Percentiles rank a stretch among this genome's conserved stretches.
Conservation (phyloP, 306 rosid genomes). For the Medicago arabica region DNA sequence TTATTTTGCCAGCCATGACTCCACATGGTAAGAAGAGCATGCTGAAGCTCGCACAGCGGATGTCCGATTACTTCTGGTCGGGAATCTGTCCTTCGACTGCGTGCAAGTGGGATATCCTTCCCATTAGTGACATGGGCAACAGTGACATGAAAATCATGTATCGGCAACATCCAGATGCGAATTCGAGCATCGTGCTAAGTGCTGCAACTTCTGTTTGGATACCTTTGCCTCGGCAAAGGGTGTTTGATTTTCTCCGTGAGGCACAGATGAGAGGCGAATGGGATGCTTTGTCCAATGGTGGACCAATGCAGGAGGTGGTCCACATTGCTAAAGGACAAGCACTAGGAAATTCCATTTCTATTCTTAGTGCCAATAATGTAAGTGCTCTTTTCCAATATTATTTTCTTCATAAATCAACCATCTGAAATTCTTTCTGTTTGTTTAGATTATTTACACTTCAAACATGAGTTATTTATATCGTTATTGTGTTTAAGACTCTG, state of each 20-base stretch:
- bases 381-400: conserved; percentile 30
- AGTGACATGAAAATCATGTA: conserved; percentile 68
- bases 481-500: no score
- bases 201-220: conserved; percentile 87
- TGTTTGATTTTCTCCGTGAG: conserved; percentile 70
- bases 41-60: conserved; percentile 75
- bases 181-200: conserved; percentile 67
- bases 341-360: conserved; percentile 69
- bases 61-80: conserved; percentile 71
- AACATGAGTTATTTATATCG: no score
- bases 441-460: no score
- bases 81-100: conserved; percentile 69
- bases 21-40: conserved; percentile 57
- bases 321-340: conserved; percentile 63
- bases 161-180: conserved; percentile 54
- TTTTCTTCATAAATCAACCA: neutral
- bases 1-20: conserved; percentile 49
- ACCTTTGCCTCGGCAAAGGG: conserved; percentile 58
- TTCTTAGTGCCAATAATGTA: conserved; percentile 62
- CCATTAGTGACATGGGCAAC: conserved; percentile 47
- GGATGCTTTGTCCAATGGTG: conserved; percentile 66
- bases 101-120: conserved; percentile 65
- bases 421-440: neutral
- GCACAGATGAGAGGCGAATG: conserved; percentile 64
- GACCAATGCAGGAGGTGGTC: conserved; percentile 64